Evolutionary conservation across 139 green algal species (phyloP).

Genomic region (Asterochloris erici): DNA sequence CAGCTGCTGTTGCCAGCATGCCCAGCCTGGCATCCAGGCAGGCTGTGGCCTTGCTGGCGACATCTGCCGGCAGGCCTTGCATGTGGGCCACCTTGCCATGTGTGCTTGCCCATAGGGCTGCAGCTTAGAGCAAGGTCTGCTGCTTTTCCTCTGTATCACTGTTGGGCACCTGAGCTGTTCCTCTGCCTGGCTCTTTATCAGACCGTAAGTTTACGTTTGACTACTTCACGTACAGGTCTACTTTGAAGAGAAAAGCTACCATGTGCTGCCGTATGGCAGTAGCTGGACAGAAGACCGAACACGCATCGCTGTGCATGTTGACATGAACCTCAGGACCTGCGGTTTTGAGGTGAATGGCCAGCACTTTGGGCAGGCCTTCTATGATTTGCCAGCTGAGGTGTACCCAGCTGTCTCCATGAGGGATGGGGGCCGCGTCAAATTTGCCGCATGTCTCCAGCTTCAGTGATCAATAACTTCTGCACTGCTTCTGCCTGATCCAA

Average conservation of each 20-base stretch:
- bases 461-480: not conserved
- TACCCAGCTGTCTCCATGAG: slow-evolving; percentile 11
- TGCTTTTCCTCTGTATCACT: not conserved
- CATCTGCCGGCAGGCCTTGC: too few species aligned
- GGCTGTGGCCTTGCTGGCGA: too few species aligned
- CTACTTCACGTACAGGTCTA: not conserved
- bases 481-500: too few species aligned
- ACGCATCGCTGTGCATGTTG: slow-evolving; percentile 3
- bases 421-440: slow-evolving; percentile 5
- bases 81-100: too few species aligned
- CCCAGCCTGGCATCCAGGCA: too few species aligned
- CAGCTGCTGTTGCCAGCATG: too few species aligned
- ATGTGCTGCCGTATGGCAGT: not conserved
- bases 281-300: not conserved
- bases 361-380: slow-evolving; percentile 2
- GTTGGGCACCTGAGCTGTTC: not conserved
- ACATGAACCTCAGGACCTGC: slow-evolving; percentile 3
- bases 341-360: slow-evolving; percentile 10
- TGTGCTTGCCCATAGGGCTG: too few species aligned
- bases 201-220: not conserved
- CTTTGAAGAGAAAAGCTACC: slow-evolving; percentile 4
- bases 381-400: not conserved
- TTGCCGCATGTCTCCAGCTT: not conserved
- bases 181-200: not conserved
- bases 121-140: not conserved